Evolutionary conservation across 805 yeast species (phyloP), one percentile per base, ranked within the genome.

Genomic region (Sugiyamaella floridensis): DNA sequence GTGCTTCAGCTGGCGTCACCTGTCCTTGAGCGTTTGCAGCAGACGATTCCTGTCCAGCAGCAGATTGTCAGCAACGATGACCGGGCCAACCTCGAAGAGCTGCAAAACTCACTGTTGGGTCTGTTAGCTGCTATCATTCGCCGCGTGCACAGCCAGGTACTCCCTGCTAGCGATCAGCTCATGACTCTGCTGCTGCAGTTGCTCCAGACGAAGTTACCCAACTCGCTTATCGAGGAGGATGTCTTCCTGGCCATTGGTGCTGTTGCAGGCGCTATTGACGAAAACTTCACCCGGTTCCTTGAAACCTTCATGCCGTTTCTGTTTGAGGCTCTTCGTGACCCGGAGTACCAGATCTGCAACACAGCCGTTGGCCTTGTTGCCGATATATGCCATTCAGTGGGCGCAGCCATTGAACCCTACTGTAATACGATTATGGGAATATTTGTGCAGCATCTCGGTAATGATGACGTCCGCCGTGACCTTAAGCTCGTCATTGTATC

Each of bases 281-380:
- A 73, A 43, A 74, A 76, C 19, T 93, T 93, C 66, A 76, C 76
- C 60, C 81, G 80, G 61, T 93, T 88, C 68, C 81, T 90, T 82
- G 82, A 80, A 52, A 77, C 86, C 6, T 89, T 93, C 67, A 74
- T 88, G 55, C 97, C 98, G 52, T 90, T 76, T 67, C 76, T 93
- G 67, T 81, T 82, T 15, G 76, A 77, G 56, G 96, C 96, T 0
- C 75, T 93, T 56, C 79, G 81, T 61, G 90, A 89, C 68, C 81
- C 86, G 8, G 96, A 88, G 40, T 82, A 89, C 4, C 86, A 90
- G 40, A 82, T 87, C 10, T 85, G 96, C 63, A 80, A 80, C 57
- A 87, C 96, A 4, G 96, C 98, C 2, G 89, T 93, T 53, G 98
- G 99, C 3, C 78, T 93, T 48, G 89, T 93, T 54, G 97, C 97